Evolutionary conservation across 192 early-diverging fungal species (phyloP).

Genomic region (Rhizophagus clarus): DNA sequence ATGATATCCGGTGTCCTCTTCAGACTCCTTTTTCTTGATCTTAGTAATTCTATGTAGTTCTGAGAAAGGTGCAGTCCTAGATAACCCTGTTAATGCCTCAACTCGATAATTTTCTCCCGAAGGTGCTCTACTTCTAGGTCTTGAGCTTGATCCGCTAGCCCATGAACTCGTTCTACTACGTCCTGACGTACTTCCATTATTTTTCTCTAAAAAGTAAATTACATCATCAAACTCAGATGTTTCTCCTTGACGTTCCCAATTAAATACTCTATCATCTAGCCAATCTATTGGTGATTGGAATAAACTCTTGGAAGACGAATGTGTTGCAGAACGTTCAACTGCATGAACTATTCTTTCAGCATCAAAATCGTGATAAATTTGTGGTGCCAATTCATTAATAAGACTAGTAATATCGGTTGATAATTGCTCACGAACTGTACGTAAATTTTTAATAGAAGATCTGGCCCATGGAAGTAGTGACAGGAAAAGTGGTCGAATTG

Average conservation of each 20-base stretch:
- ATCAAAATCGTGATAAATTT: constrained; percentile 77
- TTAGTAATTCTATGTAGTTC: constrained; percentile 37
- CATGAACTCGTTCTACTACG: constrained; percentile 49
- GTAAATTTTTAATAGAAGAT: constrained; percentile 63
- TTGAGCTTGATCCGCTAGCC: constrained; percentile 40
- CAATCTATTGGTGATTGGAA: constrained; percentile 49
- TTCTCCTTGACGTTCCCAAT: constrained; percentile 53
- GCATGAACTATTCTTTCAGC: constrained; percentile 45
- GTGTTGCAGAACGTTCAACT: constrained; percentile 34
- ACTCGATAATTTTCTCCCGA: constrained; percentile 49
- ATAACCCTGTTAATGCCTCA: constrained; percentile 52
- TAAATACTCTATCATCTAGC: constrained; percentile 60
- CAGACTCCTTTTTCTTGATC: not conserved
- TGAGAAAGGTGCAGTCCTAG: constrained; percentile 41
- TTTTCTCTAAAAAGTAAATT: constrained; percentile 54
- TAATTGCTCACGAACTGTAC: constrained; percentile 69
- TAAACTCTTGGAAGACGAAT: constrained; percentile 33
- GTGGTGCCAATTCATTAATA: constrained; percentile 85
- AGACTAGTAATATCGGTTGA: constrained; percentile 74
- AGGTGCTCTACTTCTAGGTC: constrained; percentile 48
- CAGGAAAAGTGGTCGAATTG: constrained; percentile 84
- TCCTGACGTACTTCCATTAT: constrained; percentile 43
- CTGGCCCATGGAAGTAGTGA: constrained; percentile 59
- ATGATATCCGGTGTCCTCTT: constrained; percentile 30
- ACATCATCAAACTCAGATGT: constrained; percentile 55